A percentile compares a stretch with the other conserved stretches of the same genome.
Conservation (phyloP, 805 yeast genomes). For the Candida gorgasii region DNA sequence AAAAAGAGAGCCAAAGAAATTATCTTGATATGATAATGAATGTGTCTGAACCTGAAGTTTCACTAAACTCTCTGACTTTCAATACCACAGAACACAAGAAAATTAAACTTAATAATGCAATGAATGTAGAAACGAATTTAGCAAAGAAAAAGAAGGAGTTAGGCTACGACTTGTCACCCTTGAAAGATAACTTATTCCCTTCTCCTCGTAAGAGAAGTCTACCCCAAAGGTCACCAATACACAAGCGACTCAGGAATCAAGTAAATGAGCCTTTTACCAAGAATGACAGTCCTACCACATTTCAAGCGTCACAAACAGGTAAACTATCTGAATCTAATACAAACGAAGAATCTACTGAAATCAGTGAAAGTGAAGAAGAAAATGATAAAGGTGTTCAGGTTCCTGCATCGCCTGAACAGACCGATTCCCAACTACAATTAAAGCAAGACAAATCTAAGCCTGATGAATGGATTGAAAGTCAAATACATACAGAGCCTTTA, state of each 20-base stretch:
- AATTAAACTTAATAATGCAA: neutral
- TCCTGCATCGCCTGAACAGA: neutral
- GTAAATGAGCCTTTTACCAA: no score
- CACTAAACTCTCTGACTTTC: no score
- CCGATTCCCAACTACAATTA: neutral
- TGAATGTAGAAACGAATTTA: neutral
- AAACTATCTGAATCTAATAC: no score
- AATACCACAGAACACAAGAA: neutral
- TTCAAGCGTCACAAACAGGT: no score
- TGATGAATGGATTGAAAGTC: no score
- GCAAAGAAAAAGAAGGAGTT: neutral
- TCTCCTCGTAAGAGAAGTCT: constrained; percentile 1
- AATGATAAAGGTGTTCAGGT: neutral
- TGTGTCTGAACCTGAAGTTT: no score
- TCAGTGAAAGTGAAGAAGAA: neutral
- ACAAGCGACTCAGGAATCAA: constrained; percentile 1
- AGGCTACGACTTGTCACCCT: constrained; percentile 1
- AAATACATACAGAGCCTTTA: neutral
- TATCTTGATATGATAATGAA: no score
- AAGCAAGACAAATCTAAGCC: neutral
- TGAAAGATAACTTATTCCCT: neutral
- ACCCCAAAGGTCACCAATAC: neutral
- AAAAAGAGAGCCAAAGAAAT: neutral
- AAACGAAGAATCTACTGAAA: neutral
- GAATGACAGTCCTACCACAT: no score